Percentiles rank a stretch among this genome's conserved stretches.
Evolutionary conservation across 352 stramenopile species (phyloP).

Genomic region (Phytophthora boehmeriae): DNA sequence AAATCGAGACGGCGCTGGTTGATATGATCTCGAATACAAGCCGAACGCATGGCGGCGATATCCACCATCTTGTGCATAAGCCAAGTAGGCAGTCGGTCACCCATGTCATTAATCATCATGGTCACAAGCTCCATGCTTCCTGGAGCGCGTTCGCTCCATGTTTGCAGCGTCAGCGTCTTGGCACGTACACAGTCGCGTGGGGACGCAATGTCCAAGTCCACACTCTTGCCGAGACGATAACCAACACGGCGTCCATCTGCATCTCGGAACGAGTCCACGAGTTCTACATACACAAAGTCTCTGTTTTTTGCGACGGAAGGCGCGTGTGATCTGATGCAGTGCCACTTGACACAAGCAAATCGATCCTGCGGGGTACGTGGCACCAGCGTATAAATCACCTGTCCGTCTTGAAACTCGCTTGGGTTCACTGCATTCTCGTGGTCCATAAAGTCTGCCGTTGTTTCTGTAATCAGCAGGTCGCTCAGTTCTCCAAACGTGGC

Average conservation of each 20-base stretch:
- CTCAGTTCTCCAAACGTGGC: conserved; percentile 79
- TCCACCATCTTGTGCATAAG: conserved; percentile 87
- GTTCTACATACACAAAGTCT: conserved; percentile 86
- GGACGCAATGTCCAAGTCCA: conserved; percentile 64
- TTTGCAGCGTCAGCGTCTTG: conserved; percentile 80
- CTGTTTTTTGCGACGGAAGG: conserved; percentile 76
- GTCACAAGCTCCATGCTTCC: conserved; percentile 74
- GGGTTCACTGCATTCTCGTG: conserved; percentile 73
- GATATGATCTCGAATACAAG: conserved; percentile 79
- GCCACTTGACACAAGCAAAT: conserved; percentile 85
- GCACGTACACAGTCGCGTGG: conserved; percentile 66
- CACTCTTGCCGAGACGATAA: conserved; percentile 76
- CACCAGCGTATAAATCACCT: conserved; percentile 77
- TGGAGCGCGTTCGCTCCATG: conserved; percentile 61
- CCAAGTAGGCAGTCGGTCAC: conserved; percentile 76
- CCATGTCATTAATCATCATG: conserved; percentile 86
- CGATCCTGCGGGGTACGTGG: conserved; percentile 64
- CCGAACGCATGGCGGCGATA: conserved; percentile 70
- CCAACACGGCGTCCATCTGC: conserved; percentile 63
- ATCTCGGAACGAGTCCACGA: conserved; percentile 82
- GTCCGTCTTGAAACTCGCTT: conserved; percentile 78
- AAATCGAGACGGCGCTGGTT: conserved; percentile 78
- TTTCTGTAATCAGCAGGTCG: conserved; percentile 80
- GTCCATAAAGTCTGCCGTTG: conserved; percentile 61
- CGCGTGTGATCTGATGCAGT: conserved; percentile 74